phyloP scores from a whole-genome alignment of 2,329 filamentous ascomycete species.

The Esteya vermicola region DNA sequence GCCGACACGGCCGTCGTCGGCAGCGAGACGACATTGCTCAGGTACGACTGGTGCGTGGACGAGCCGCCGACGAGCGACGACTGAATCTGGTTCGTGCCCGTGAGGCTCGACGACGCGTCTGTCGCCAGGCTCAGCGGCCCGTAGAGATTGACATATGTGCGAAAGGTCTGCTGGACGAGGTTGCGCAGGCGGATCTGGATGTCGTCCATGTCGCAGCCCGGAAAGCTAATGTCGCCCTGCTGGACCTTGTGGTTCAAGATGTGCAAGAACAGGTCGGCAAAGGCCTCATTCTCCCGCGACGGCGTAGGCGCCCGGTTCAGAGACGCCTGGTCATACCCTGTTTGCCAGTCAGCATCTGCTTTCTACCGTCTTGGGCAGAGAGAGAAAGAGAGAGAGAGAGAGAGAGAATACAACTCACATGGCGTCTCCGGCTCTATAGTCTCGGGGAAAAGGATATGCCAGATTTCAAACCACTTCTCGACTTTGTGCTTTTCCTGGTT shows the following conservation, averaged over 20 bases:
- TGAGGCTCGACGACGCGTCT: conserved; percentile 11
- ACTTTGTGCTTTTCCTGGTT: conserved; percentile 15
- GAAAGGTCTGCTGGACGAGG: conserved; percentile 12
- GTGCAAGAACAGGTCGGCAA: conserved; percentile 12
- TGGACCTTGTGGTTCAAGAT: conserved; percentile 14
- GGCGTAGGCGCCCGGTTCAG: conserved; percentile 3
- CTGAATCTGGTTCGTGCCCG: conserved; percentile 4
- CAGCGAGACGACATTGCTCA: conserved; percentile 2
- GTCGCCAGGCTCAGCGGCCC: conserved; percentile 7
- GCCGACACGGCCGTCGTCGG: conserved; percentile 2
- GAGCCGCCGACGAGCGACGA: conserved; percentile 7
- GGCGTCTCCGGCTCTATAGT: conserved; percentile 11
- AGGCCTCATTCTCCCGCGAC: conserved; percentile 11
- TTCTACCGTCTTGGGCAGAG: too few relatives aligned
- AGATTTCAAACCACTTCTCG: conserved; percentile 17
- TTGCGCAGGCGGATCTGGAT: conserved; percentile 9
- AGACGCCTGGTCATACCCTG: conserved; percentile 11
- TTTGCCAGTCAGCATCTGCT: too few relatives aligned
- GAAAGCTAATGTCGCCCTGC: conserved; percentile 12
- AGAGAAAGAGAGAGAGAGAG: too few relatives aligned
- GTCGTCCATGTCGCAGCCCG: conserved; percentile 4
- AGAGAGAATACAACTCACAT: conserved; percentile 11
- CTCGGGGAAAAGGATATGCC: conserved; percentile 14
- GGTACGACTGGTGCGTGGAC: conserved; percentile 4
- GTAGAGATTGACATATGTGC: conserved; percentile 11